These are phyloP conservation scores for Penicillium antarcticum DNA, from an alignment of 495 filamentous ascomycete species.

Conservation along the genomic window DNA sequence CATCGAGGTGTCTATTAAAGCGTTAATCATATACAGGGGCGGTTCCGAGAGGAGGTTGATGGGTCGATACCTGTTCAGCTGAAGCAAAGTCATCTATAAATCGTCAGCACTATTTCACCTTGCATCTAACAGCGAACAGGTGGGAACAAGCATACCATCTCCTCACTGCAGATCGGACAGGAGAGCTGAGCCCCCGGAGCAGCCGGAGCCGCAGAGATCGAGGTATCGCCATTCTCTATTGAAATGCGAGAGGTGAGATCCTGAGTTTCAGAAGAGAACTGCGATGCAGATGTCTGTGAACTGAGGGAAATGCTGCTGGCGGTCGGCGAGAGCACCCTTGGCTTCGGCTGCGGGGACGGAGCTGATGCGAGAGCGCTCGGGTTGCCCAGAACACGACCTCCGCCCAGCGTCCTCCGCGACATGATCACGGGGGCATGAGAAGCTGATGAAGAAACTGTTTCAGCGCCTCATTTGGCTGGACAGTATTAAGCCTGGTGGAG, in stretches of 20 bases:
- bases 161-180: conserved; percentile 95
- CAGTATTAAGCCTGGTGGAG: conserved; percentile 10
- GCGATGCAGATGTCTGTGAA: conserved; percentile 61
- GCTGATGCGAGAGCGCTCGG: conserved; percentile 70
- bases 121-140: not conserved
- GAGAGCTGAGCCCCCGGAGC: conserved; percentile 63
- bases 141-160: conserved; percentile 64
- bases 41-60: not conserved
- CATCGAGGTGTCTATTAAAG: conserved; percentile 78
- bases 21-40: conserved; percentile 16
- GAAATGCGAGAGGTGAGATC: conserved; percentile 59
- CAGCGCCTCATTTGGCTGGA: conserved; percentile 18
- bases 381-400: conserved; percentile 83
- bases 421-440: conserved; percentile 55
- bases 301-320: conserved; percentile 57
- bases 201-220: conserved; percentile 47
- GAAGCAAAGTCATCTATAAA: conserved; percentile 78
- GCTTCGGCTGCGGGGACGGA: conserved; percentile 53
- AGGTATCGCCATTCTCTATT: conserved; percentile 47
- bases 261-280: conserved; percentile 53
- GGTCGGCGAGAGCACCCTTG: conserved; percentile 55
- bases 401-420: conserved; percentile 81
- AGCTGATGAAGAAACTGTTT: conserved; percentile 17
- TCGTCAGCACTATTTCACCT: conserved; percentile 13
- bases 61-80: conserved; percentile 72